Evolutionary conservation across 805 yeast genomes (phyloP).

Genomic region (Schwanniomyces pseudopolymorphus): DNA sequence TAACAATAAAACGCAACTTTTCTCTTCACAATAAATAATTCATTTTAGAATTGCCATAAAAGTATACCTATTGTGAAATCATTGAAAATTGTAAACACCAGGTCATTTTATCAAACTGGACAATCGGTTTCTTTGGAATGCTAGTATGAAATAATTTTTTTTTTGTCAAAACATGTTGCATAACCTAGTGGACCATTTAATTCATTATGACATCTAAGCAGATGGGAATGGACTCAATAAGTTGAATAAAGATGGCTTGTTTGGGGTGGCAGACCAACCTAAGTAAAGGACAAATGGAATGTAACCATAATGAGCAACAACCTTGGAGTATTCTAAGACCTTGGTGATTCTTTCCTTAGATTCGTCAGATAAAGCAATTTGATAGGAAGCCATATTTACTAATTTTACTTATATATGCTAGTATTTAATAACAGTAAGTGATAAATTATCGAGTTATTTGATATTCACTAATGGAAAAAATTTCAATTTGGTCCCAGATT

Average conservation of each 20-base stretch:
- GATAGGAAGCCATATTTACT: constrained; percentile 10
- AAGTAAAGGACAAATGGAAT: constrained; percentile 91
- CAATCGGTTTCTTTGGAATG: not conserved
- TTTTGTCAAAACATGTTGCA: not conserved
- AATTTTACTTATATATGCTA: not conserved
- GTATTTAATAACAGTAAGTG: not conserved
- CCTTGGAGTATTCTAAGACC: constrained; percentile 78
- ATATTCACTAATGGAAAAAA: not conserved
- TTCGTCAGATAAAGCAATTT: constrained; percentile 44
- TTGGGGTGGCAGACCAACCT: constrained; percentile 68
- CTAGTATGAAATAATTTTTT: not conserved
- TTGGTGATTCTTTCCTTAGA: constrained; percentile 83
- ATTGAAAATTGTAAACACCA: not conserved
- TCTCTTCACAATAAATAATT: not conserved
- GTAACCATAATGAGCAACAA: constrained; percentile 94
- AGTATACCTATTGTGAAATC: not conserved
- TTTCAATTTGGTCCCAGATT: not conserved
- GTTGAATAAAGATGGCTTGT: constrained; percentile 78
- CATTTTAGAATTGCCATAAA: not conserved
- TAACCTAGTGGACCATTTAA: not conserved
- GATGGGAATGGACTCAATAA: constrained; percentile 80
- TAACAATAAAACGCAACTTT: not conserved
- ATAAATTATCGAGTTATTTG: not conserved
- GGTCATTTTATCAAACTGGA: not conserved
- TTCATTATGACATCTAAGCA: constrained; percentile 39